Percentiles rank a stretch among this genome's conserved stretches.
Conservation (phyloP, 441 rosid genomes). For the Pelargonium myrrhifolium region DNA sequence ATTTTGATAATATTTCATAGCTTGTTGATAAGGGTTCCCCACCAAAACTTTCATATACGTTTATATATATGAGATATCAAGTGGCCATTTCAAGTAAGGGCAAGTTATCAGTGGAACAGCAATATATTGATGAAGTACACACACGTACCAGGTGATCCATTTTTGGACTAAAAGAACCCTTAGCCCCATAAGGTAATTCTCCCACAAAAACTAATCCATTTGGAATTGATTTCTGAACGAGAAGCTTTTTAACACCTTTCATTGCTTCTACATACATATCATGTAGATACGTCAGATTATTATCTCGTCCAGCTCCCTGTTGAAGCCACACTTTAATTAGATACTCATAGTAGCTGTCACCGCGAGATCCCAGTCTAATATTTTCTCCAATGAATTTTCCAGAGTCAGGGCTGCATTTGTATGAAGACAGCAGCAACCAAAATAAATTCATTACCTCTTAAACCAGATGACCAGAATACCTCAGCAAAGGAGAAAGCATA, state of each 20-base stretch:
- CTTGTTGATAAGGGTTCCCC: no score
- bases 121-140: constrained; percentile 14
- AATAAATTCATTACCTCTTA: neutral
- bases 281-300: constrained; percentile 53
- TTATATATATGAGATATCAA: no score
- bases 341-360: constrained; percentile 97
- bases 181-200: constrained; percentile 77
- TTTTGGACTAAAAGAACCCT: constrained; percentile 77
- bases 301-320: constrained; percentile 39
- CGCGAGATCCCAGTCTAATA: constrained; percentile 95
- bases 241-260: constrained; percentile 79
- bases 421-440: no score
- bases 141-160: constrained; percentile 96
- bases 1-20: no score
- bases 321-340: constrained; percentile 95
- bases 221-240: constrained; percentile 75
- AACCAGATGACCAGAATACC: neutral
- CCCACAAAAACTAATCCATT: constrained; percentile 82
- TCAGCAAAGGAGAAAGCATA: no score
- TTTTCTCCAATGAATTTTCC: constrained; percentile 84
- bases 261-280: constrained; percentile 91
- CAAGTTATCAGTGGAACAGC: no score
- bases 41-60: no score
- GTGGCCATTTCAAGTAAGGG: no score
- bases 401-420: constrained; percentile 63